A percentile compares a stretch with the other conserved stretches of the same genome.
These are phyloP conservation scores for Trichoderma oligosporum DNA, from an alignment of 2,329 filamentous ascomycete species.

Conservation along the genomic window DNA sequence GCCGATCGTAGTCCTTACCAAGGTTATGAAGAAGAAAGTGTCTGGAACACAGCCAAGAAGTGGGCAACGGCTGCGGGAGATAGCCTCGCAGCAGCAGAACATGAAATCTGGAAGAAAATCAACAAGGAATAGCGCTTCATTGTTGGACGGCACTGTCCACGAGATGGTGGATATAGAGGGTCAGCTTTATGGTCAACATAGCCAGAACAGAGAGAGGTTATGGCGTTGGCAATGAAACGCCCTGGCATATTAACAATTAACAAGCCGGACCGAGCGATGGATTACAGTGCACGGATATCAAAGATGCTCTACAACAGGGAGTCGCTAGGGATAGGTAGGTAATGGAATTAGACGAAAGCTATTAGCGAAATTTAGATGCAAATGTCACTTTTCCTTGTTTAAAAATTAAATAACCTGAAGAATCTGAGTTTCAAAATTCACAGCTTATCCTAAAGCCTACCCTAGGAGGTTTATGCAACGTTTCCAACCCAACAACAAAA, in stretches of 20 bases:
- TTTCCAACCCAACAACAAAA: too few relatives aligned
- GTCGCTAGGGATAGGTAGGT: neutral
- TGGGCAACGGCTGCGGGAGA: constrained; percentile 55
- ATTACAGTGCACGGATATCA: neutral
- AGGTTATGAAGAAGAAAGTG: constrained; percentile 40
- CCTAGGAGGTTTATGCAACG: neutral
- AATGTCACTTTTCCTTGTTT: neutral
- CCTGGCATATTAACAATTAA: neutral
- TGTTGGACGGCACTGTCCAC: neutral
- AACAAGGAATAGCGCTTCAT: constrained; percentile 47
- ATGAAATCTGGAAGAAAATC: constrained; percentile 60
- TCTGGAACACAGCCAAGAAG: constrained; percentile 57
- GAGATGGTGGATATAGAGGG: neutral
- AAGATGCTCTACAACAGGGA: neutral
- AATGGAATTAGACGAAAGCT: neutral
- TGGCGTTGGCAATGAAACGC: neutral
- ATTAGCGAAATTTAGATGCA: constrained; percentile 10
- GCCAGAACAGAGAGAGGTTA: neutral
- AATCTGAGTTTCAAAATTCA: neutral
- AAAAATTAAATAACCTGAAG: neutral
- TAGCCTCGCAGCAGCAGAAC: constrained; percentile 55
- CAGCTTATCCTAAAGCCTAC: neutral
- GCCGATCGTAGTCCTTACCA: constrained; percentile 27
- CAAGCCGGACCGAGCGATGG: neutral
- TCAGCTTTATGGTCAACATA: neutral